Percentiles rank a stretch among this genome's conserved stretches.
Evolutionary conservation across 495 filamentous ascomycete genomes (phyloP).

Genomic region (Podospora australis): DNA sequence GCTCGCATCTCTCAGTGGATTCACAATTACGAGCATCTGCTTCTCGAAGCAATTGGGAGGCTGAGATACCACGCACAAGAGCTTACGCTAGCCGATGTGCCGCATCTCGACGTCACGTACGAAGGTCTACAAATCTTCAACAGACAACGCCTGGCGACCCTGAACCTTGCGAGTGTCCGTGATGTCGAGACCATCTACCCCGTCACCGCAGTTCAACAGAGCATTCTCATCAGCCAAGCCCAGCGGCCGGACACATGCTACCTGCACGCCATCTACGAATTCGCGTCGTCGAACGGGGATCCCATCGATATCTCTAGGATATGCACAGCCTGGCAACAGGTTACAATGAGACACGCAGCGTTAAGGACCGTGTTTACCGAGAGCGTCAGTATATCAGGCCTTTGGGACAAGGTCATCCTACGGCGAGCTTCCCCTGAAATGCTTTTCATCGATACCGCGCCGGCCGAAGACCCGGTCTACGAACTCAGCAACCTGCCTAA

Average conservation of each 20-base stretch:
- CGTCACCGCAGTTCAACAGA: slow-evolving; percentile 62
- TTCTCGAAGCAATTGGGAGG: slow-evolving; percentile 44
- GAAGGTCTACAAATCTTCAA: slow-evolving; percentile 48
- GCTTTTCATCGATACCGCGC: slow-evolving; percentile 41
- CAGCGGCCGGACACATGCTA: slow-evolving; percentile 54
- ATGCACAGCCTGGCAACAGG: slow-evolving; percentile 39
- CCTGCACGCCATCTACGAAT: slow-evolving; percentile 55
- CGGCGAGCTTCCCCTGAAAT: slow-evolving; percentile 37
- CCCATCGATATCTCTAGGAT: slow-evolving; percentile 37
- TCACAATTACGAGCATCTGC: slow-evolving; percentile 47
- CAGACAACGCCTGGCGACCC: slow-evolving; percentile 39
- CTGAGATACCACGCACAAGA: slow-evolving; percentile 44
- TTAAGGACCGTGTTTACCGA: slow-evolving; percentile 40
- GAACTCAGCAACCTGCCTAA: slow-evolving; percentile 36
- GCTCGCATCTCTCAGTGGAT: slow-evolving; percentile 54
- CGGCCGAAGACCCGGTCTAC: slow-evolving; percentile 33
- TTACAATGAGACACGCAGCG: slow-evolving; percentile 32
- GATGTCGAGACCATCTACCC: slow-evolving; percentile 53
- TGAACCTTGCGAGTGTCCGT: slow-evolving; percentile 39
- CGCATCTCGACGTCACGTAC: slow-evolving; percentile 56
- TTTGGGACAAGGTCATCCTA: slow-evolving; percentile 39
- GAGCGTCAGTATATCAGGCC: slow-evolving; percentile 33
- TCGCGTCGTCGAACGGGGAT: slow-evolving; percentile 35
- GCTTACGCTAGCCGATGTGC: slow-evolving; percentile 56
- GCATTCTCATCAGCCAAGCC: slow-evolving; percentile 55